These are phyloP conservation scores for Heterobasidion occidentale DNA, from an alignment of 1,284 basidiomycete species.

Conservation along the genomic window DNA sequence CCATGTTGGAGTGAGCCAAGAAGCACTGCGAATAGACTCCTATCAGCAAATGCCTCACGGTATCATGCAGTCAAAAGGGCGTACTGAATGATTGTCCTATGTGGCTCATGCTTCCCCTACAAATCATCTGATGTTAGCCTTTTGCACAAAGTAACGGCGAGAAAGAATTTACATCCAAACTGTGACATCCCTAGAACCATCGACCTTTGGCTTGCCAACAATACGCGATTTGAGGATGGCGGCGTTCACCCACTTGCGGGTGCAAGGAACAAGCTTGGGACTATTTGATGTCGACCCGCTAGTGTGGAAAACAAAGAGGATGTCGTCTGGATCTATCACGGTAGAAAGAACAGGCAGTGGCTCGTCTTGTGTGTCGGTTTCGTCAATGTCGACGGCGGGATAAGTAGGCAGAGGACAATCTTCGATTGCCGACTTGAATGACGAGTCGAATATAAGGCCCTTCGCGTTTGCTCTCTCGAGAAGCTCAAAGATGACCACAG, in stretches of 20 bases:
- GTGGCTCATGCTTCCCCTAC: constrained; percentile 66
- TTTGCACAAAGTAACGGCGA: constrained; percentile 15
- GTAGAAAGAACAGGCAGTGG: constrained; percentile 37
- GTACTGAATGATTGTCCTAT: constrained; percentile 58
- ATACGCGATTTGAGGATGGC: constrained; percentile 48
- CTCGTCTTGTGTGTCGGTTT: constrained; percentile 26
- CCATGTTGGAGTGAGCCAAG: constrained; percentile 63
- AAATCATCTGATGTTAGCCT: constrained; percentile 15
- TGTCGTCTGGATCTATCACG: constrained; percentile 29
- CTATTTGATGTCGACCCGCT: constrained; percentile 68
- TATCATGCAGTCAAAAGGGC: constrained; percentile 1
- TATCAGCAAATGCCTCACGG: neutral
- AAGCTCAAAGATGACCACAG: constrained; percentile 58
- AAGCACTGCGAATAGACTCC: constrained; percentile 36
- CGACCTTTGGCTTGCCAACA: constrained; percentile 39
- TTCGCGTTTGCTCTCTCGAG: constrained; percentile 46
- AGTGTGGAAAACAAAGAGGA: constrained; percentile 65
- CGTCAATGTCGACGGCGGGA: constrained; percentile 32
- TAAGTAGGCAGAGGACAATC: constrained; percentile 41
- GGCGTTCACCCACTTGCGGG: constrained; percentile 49
- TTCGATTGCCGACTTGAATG: constrained; percentile 27
- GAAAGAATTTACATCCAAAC: constrained; percentile 52
- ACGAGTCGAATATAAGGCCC: constrained; percentile 53
- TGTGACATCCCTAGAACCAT: constrained; percentile 52
- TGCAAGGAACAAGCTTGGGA: constrained; percentile 66